Base-by-base conservation (phyloP, 345 rosid genomes). In the Aquilaria sinensis region DNA sequence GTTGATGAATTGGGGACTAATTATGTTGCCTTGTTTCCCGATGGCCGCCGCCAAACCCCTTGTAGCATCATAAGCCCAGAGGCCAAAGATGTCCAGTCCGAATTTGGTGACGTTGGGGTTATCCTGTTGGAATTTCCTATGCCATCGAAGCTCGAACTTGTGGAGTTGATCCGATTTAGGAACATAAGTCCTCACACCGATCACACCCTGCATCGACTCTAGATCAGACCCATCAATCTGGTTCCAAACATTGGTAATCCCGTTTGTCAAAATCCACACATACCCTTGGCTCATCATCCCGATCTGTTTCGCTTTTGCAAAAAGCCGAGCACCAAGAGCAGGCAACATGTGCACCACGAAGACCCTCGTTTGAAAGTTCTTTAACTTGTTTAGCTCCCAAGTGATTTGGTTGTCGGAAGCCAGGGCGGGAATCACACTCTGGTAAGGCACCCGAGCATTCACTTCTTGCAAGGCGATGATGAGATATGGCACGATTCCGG, bases 61-160 rank as follows among this genome's bases (percentile, higher is more conserved):
- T 0, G 71, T 57, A 37, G 85, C 73, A 66, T 83, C 88, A 63
- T 83, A 80, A 2, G 71, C 76, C 81, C 67, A 70, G 23, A 74
- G 45, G 41, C 76, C 67, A 23, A 58, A 71, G 3, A 47, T 15
- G 63, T 65, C 68, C 43, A 53, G 3, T 3, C 31, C 57, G 6
- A 29, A 7, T 1, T n/a, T 13, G 15, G 7, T 9, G 4, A n/a
- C 15, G 34, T 10, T 46, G 7, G 31, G 59, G 14, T 63, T 5
- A 4, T 56, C 41, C 15, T 12, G 57, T 0, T 5, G 53, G 47
- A 55, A 47, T 12, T 53, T 58, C 16, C 49, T 53, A 30, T 45
- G 54, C 74, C 74, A 66, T 58, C 47, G 49, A 16, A 2, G 2
- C 43, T 37, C 48, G 12, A 72, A 76, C 31, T 10, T 48, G 11